A percentile compares a stretch with the other conserved stretches of the same genome.
These are phyloP conservation scores for Neurospora sp. DNA, from an alignment of 495 filamentous ascomycete genomes.

Conservation along the genomic window DNA sequence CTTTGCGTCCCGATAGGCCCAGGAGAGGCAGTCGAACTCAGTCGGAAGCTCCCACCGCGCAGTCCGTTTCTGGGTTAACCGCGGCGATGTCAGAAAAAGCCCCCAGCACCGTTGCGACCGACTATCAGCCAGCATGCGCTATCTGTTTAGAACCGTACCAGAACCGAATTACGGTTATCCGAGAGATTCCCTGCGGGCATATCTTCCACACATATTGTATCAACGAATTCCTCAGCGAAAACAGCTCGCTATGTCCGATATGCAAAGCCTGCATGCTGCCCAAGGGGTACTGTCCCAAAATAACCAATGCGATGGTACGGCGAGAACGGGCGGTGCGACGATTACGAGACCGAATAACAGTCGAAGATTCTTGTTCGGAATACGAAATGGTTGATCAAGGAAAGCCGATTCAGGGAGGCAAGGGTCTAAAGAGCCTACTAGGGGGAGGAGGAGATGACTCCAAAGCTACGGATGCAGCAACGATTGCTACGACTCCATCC, in stretches of 20 bases:
- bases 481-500: constrained; percentile 2
- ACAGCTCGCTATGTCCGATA: constrained; percentile 73
- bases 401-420: constrained; percentile 7
- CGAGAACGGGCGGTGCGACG: constrained; percentile 51
- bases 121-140: constrained; percentile 64
- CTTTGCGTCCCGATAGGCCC: not conserved
- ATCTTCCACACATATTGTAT: constrained; percentile 89
- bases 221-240: constrained; percentile 60
- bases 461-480: constrained; percentile 3
- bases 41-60: not conserved
- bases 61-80: not conserved
- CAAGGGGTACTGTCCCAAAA: constrained; percentile 51
- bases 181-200: constrained; percentile 73
- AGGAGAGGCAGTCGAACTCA: constrained; percentile 3
- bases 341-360: constrained; percentile 21
- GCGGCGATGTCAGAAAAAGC: constrained; percentile 11
- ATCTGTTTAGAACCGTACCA: constrained; percentile 83
- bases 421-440: constrained; percentile 9
- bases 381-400: constrained; percentile 1
- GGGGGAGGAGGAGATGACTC: not conserved
- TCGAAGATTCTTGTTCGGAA: constrained; percentile 7
- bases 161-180: constrained; percentile 55
- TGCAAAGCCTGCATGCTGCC: constrained; percentile 74
- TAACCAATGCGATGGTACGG: constrained; percentile 79
- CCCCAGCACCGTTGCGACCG: constrained; percentile 23